Percentiles rank a stretch among this genome's conserved stretches.
Evolutionary conservation across 192 early-diverging fungal genomes (phyloP).

Genomic region (Coemansia sp.): DNA sequence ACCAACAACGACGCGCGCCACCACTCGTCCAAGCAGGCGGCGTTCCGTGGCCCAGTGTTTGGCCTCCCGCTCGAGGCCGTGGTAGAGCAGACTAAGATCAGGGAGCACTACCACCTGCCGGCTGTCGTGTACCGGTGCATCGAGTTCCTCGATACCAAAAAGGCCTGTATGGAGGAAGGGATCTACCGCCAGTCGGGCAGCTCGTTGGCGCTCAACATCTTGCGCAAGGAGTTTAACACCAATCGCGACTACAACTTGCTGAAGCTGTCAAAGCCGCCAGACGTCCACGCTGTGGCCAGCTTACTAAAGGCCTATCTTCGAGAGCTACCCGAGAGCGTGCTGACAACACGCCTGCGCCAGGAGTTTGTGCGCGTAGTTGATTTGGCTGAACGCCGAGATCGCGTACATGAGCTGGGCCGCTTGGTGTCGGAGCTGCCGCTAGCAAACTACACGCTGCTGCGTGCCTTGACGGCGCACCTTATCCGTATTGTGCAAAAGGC

Average conservation of each 20-base stretch:
- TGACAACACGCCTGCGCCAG: slow-evolving; percentile 83
- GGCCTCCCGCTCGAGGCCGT: slow-evolving; percentile 82
- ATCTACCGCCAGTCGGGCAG: slow-evolving; percentile 91
- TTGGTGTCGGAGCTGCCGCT: slow-evolving; percentile 78
- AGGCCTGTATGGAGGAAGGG: slow-evolving; percentile 89
- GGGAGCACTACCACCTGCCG: slow-evolving; percentile 80
- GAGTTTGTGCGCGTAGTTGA: slow-evolving; percentile 87
- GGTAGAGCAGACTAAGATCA: slow-evolving; percentile 67
- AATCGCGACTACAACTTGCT: slow-evolving; percentile 54
- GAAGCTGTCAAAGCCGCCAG: slow-evolving; percentile 65
- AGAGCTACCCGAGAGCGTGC: slow-evolving; percentile 83
- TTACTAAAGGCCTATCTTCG: slow-evolving; percentile 90
- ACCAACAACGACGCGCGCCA: slow-evolving; percentile 27
- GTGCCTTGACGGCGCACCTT: slow-evolving; percentile 85
- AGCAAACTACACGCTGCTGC: slow-evolving; percentile 87
- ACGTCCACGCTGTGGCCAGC: slow-evolving; percentile 92
- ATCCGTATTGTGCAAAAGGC: slow-evolving; percentile 83
- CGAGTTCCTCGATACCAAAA: slow-evolving; percentile 90
- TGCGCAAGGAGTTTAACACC: slow-evolving; percentile 81
- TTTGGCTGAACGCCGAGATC: slow-evolving; percentile 73
- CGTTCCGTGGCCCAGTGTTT: slow-evolving; percentile 66
- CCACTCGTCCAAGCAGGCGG: slow-evolving; percentile 10
- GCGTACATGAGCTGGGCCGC: slow-evolving; percentile 78
- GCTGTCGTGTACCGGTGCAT: slow-evolving; percentile 93
- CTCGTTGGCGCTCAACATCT: slow-evolving; percentile 64